Base-by-base conservation (phyloP, 169 alveolate species). In the Plasmodium yoelii region DNA sequence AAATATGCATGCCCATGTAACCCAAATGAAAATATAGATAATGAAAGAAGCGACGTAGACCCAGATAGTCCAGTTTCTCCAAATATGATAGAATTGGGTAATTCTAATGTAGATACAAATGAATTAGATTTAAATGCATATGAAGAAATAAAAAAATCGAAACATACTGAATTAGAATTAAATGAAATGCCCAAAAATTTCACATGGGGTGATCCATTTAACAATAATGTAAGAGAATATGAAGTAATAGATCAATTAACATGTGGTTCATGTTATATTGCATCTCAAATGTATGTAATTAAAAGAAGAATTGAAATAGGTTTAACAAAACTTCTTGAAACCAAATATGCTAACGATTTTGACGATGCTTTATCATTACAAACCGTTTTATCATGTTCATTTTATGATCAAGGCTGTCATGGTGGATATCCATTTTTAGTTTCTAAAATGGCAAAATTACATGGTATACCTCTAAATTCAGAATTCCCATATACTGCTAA, bases 251-350 rank as follows among this genome's bases (percentile, higher is more conserved):
- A 94, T 60, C 98, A 97, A 87, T 96, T 97, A 15, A 92, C 93
- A 51, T 98, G 99, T 88, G 99, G 99, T n/a, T 96, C 98, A 28
- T 98, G 99, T 87, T 98, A 98, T 92, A 97, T 97, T 15, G 92
- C 96, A 55, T 90, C 99, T 22, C 92, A 97, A 47, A 94, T 96
- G 42, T 94, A 88, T 63, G 95, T 92, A 22, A 91, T 97, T 18
- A 97, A 96, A 75, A 96, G 97, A 34, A 88, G 99, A 49, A 67
- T 95, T 19, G 97, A 96, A 87, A 92, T 97, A 28, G 73, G 74
- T 34, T 87, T 97, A n/a, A 92, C 93, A 8, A 95, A 94, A 65
- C 63, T 88, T 34, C 69, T 92, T 15, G 93, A 93, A 7, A 91
- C 90, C 18, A 88, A 74, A 13, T 72, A 86, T n/a, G 73, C 88